Evolutionary conservation across 2,329 filamentous ascomycete genomes (phyloP).

Genomic region (Aspergillus sp.): DNA sequence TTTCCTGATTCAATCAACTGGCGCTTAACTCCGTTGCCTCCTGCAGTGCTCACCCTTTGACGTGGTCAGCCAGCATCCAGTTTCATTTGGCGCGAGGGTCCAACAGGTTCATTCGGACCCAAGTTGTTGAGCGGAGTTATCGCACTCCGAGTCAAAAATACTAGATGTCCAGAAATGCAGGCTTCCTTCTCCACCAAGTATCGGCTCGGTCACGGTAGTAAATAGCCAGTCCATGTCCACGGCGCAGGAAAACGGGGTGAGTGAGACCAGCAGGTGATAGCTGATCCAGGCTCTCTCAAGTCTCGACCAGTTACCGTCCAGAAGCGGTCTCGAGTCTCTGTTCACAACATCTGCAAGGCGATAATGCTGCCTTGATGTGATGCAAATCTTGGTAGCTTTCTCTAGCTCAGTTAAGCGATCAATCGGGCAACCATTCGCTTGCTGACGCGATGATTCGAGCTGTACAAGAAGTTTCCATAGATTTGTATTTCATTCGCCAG

Average conservation of each 20-base stretch:
- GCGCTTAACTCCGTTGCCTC: conserved; percentile 4
- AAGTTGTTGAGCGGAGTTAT: conserved; percentile 12
- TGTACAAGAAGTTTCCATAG: not conserved
- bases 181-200: not conserved
- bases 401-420: not conserved
- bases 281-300: not conserved
- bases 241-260: not conserved
- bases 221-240: not conserved
- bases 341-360: conserved; percentile 7
- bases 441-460: not conserved
- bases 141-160: conserved; percentile 7
- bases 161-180: not conserved
- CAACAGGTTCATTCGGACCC: not conserved
- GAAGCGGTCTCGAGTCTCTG: not conserved
- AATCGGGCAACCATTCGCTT: not conserved
- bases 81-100: not conserved
- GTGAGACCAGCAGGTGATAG: not conserved
- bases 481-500: not conserved
- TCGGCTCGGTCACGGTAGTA: not conserved
- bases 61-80: not conserved
- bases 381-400: not conserved
- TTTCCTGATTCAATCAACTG: conserved; percentile 1
- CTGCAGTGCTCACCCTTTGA: not conserved
- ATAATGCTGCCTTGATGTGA: not conserved
- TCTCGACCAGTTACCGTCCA: not conserved